Percentiles rank a stretch among this genome's conserved stretches.
Evolutionary conservation across 2,329 filamentous ascomycete genomes (phyloP).

Genomic region (Fusarium chlamydosporum): DNA sequence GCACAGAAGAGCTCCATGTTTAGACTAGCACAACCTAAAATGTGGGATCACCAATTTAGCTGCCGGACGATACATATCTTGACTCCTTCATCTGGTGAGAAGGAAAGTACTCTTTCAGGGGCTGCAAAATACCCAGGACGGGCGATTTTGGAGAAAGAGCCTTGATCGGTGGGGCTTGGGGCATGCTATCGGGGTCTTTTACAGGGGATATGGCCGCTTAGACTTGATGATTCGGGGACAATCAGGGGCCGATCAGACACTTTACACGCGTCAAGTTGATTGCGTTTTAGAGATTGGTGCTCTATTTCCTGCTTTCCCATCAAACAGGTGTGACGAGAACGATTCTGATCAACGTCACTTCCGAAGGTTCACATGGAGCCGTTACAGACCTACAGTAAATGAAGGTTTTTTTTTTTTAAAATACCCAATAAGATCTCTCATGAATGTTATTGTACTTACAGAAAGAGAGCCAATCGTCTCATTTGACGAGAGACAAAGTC

Average conservation of each 20-base stretch:
- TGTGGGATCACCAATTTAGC: constrained; percentile 47
- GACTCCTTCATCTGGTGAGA: neutral
- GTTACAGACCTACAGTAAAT: too few species aligned
- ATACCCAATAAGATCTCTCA: neutral
- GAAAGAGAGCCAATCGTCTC: neutral
- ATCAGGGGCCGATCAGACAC: constrained; percentile 35
- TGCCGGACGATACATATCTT: constrained; percentile 17
- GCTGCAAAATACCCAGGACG: constrained; percentile 21
- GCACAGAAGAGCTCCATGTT: constrained; percentile 27
- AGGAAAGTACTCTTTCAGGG: constrained; percentile 33
- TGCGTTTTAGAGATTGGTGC: neutral
- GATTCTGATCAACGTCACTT: constrained; percentile 2
- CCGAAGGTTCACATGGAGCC: too few species aligned
- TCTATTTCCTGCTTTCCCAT: neutral
- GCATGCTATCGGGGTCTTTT: constrained; percentile 22
- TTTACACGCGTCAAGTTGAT: constrained; percentile 34
- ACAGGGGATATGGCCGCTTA: constrained; percentile 24
- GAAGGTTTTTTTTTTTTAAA: too few species aligned
- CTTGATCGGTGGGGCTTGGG: constrained; percentile 29
- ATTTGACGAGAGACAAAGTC: constrained; percentile 13
- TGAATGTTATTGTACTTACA: constrained; percentile 16
- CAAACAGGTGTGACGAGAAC: neutral
- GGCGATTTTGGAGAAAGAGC: constrained; percentile 32
- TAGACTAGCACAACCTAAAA: constrained; percentile 32
- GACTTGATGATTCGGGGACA: constrained; percentile 13